Evolutionary conservation across 306 rosid genomes (phyloP), one percentile per base, ranked within the genome.

Genomic region (Echinosophora koreensis): DNA sequence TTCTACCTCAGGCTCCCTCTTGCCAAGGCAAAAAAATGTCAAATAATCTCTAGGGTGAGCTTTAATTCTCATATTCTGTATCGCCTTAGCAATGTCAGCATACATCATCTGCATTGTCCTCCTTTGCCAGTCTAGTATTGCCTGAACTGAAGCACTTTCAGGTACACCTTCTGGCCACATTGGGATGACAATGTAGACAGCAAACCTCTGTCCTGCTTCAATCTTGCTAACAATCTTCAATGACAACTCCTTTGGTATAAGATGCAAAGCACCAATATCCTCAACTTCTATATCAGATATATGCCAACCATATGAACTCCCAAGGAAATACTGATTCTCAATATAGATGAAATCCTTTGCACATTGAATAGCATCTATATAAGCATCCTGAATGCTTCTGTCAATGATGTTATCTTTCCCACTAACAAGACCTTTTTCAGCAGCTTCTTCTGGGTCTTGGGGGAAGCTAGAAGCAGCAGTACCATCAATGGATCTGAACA

Each of bases 91-190:
- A 54, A 94, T 88, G 58, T 90, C 97, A 76, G 84, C 13, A 74
- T 95, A 92, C 98, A 95, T 90, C 97, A 95, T 92, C 77, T 90
- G 91, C 84, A 95, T 77, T 8, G 95, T 94, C 65, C 92, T 88
- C 62, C 92, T 86, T 39, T 92, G 97, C 97, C 98, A 94, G 44
- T 94, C 93, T 37, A 94, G 34, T 66, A 92, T 94, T 16, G 97
- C 97, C 38, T 90, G 98, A 79, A 90, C 92, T 28, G 97, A 90
- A 49, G 3, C 90, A 74, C 97, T 94, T 67, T 90, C 93, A 12
- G 98, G 98, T 17, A 84, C 59, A 39, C 97, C 97, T 86, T 95
- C 93, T 46, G 97, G 98, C 97, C 98, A 95, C 97, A 90, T 89
- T 65, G 96, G 98, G 38, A 95, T 82, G 16, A 94, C 93, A 81